A percentile compares a stretch with the other conserved stretches of the same genome.
phyloP scores from a whole-genome alignment of 306 rosid genomes.

The Abrus precatorius region DNA sequence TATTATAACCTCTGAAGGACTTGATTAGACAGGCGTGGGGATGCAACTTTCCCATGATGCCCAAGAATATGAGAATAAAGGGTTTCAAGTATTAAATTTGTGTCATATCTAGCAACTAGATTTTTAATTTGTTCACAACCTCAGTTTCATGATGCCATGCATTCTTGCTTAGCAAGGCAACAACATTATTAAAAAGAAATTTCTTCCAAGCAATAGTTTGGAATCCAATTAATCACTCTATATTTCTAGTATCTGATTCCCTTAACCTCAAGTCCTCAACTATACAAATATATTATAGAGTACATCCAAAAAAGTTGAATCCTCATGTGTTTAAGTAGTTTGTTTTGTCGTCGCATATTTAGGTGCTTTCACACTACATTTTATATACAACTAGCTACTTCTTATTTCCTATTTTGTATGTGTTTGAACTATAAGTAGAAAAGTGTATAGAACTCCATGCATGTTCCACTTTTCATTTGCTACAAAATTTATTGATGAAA shows the following conservation, averaged over 20 bases:
- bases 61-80: conserved; percentile 50
- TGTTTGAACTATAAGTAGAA: not conserved
- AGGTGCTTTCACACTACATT: not conserved
- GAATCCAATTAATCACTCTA: conserved; percentile 37
- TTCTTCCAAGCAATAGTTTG: not conserved
- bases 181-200: conserved; percentile 28
- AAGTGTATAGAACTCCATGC: not conserved
- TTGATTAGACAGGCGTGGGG: conserved; percentile 66
- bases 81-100: conserved; percentile 27
- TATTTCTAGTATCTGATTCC: conserved; percentile 26
- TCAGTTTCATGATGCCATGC: conserved; percentile 21
- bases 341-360: not conserved
- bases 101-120: not conserved
- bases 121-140: conserved; percentile 34
- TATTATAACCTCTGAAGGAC: conserved; percentile 46
- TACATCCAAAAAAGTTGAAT: conserved; percentile 35
- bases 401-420: not conserved
- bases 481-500: not conserved
- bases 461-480: too few species aligned
- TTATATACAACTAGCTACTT: not conserved
- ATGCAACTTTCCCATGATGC: conserved; percentile 58
- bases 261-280: conserved; percentile 30
- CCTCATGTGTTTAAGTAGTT: not conserved
- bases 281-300: not conserved
- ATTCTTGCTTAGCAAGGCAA: conserved; percentile 48